These are phyloP conservation scores for Eremochloa ophiuroides DNA, from an alignment of 176 grass and related monocot genomes.

Conservation along the genomic window DNA sequence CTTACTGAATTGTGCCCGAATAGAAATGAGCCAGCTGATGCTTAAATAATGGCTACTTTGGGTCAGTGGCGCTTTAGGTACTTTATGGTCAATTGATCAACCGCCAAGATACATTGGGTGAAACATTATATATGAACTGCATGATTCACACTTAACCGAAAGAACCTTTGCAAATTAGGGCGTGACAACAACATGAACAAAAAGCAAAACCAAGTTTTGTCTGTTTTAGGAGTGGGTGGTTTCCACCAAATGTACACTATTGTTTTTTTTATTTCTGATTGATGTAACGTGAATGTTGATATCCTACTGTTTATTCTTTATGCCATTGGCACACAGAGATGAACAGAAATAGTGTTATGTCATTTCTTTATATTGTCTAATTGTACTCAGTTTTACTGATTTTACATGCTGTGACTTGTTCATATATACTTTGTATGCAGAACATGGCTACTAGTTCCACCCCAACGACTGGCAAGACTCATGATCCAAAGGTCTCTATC, in stretches of 20 bases:
- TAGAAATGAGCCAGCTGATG: conserved; percentile 21
- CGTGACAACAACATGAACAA: conserved; percentile 39
- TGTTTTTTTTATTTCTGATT: conserved; percentile 24
- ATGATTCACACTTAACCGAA: conserved; percentile 20
- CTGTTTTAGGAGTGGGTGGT: conserved; percentile 38
- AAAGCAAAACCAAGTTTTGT: conserved; percentile 32
- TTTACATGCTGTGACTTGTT: conserved; percentile 3
- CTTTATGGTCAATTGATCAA: conserved; percentile 41
- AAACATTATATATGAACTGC: conserved; percentile 1
- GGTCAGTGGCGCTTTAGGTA: conserved; percentile 35
- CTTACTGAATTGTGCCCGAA: conserved; percentile 20
- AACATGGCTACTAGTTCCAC: conserved; percentile 39
- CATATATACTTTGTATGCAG: conserved; percentile 27
- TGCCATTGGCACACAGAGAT: background rate
- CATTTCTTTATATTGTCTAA: background rate
- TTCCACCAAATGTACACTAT: conserved; percentile 41
- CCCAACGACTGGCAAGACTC: conserved; percentile 48
- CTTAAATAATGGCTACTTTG: conserved; percentile 31
- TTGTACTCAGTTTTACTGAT: background rate
- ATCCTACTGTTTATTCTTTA: conserved; percentile 18
- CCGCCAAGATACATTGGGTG: conserved; percentile 28
- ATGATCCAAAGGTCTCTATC: conserved; percentile 59
- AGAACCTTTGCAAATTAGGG: conserved; percentile 33
- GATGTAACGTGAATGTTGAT: conserved; percentile 30
- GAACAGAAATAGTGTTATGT: background rate